Conservation (phyloP, 495 filamentous ascomycete species). For the Penicillium malachiteum region DNA sequence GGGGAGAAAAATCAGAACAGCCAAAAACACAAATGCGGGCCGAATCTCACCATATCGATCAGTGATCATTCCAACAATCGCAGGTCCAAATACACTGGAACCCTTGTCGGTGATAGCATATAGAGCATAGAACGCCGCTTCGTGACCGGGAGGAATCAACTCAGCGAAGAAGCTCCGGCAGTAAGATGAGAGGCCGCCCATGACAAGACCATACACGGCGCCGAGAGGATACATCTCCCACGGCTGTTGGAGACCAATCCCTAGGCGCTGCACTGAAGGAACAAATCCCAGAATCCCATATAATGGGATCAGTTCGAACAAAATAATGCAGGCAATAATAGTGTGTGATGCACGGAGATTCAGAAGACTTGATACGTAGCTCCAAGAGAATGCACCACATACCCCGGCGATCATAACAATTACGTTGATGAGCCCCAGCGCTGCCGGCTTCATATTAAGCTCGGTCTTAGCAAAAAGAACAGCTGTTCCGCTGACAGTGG, state of each 20-base stretch:
- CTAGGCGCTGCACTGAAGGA: slow-evolving; percentile 71
- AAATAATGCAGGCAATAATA: slow-evolving; percentile 80
- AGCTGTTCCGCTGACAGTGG: slow-evolving; percentile 91
- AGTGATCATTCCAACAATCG: slow-evolving; percentile 89
- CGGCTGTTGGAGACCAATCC: slow-evolving; percentile 82
- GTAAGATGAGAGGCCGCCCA: slow-evolving; percentile 90
- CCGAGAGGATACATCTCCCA: slow-evolving; percentile 98
- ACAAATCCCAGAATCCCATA: slow-evolving; percentile 91
- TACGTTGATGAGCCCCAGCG: slow-evolving; percentile 90
- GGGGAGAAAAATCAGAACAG: slow-evolving; percentile 73
- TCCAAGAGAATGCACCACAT: slow-evolving; percentile 87
- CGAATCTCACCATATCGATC: slow-evolving; percentile 87
- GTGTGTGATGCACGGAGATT: slow-evolving; percentile 75
- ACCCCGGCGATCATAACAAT: slow-evolving; percentile 82
- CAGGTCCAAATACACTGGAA: slow-evolving; percentile 88
- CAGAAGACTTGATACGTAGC: slow-evolving; percentile 65
- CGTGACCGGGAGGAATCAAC: slow-evolving; percentile 87
- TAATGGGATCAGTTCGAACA: slow-evolving; percentile 90
- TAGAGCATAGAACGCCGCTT: slow-evolving; percentile 93
- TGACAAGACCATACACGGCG: slow-evolving; percentile 86
- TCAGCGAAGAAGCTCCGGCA: slow-evolving; percentile 92
- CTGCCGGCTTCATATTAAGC: slow-evolving; percentile 82
- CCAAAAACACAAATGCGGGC: slow-evolving; percentile 91
- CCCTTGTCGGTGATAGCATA: slow-evolving; percentile 99
- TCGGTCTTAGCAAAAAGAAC: slow-evolving; percentile 95